phyloP scores from a whole-genome alignment of 1,284 basidiomycete genomes.

The Thelephora terrestris region DNA sequence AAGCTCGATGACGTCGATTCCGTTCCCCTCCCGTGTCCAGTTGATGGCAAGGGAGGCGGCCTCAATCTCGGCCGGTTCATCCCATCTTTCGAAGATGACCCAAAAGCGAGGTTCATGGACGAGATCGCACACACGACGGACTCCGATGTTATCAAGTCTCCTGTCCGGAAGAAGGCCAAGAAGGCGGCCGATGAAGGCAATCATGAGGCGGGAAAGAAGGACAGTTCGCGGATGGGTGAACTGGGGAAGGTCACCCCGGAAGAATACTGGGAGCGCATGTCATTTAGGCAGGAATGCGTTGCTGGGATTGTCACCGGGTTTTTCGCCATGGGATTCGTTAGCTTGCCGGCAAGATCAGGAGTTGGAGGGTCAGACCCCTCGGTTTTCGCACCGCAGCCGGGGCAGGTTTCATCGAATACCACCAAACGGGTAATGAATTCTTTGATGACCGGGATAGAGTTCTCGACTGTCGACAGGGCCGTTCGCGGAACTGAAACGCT shows the following conservation, averaged over 20 bases:
- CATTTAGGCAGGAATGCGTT: slow-evolving; percentile 87
- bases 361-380: slow-evolving; percentile 23
- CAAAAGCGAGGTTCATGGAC: slow-evolving; percentile 85
- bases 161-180: slow-evolving; percentile 40
- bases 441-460: slow-evolving; percentile 68
- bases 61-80: slow-evolving; percentile 63
- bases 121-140: slow-evolving; percentile 71
- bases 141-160: slow-evolving; percentile 48
- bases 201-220: slow-evolving; percentile 15
- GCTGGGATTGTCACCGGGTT: slow-evolving; percentile 82
- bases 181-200: slow-evolving; percentile 24
- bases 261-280: slow-evolving; percentile 95
- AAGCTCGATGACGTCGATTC: slow-evolving; percentile 8
- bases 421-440: slow-evolving; percentile 59
- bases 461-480: slow-evolving; percentile 55
- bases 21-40: slow-evolving; percentile 48
- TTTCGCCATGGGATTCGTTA: slow-evolving; percentile 52
- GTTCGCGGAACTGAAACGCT: slow-evolving; percentile 61
- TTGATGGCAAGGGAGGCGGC: slow-evolving; percentile 16
- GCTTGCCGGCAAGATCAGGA: neutral
- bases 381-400: slow-evolving; percentile 41
- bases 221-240: slow-evolving; percentile 29
- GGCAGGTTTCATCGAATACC: slow-evolving; percentile 54
- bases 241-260: slow-evolving; percentile 47
- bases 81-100: slow-evolving; percentile 87